Evolutionary conservation across 768 basidiomycete species (phyloP).

Genomic region (Kondoa subrosea): DNA sequence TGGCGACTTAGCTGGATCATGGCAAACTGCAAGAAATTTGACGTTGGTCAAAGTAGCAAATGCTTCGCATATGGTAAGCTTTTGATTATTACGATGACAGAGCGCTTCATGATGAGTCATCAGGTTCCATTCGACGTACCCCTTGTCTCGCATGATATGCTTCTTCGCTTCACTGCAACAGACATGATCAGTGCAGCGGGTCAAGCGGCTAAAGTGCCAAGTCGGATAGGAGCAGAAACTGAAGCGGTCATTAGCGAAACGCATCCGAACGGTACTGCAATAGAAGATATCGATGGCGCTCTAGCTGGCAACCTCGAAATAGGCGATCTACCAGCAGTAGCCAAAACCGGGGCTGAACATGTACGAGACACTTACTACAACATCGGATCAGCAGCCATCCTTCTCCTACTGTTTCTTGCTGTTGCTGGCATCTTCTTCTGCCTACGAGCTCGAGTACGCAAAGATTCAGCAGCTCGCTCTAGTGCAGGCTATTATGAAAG

Average conservation of each 20-base stretch:
- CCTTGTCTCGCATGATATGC: slow-evolving; percentile 86
- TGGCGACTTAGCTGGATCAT: slow-evolving; percentile 63
- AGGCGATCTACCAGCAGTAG: background rate
- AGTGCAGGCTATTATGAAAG: slow-evolving; percentile 1
- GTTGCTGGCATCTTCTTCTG: slow-evolving; percentile 58
- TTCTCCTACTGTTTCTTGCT: slow-evolving; percentile 54
- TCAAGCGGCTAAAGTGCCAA: slow-evolving; percentile 63
- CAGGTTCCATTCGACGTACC: slow-evolving; percentile 51
- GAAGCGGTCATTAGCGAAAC: slow-evolving; percentile 35
- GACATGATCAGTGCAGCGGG: slow-evolving; percentile 68
- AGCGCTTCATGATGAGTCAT: background rate
- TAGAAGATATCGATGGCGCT: slow-evolving; percentile 10
- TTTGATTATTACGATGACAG: slow-evolving; percentile 16
- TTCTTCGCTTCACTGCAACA: slow-evolving; percentile 86
- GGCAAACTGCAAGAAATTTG: slow-evolving; percentile 74
- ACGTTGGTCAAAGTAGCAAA: slow-evolving; percentile 88
- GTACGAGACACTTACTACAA: slow-evolving; percentile 66
- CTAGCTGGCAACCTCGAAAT: slow-evolving; percentile 2
- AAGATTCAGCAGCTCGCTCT: background rate
- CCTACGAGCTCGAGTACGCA: slow-evolving; percentile 4
- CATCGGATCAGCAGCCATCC: slow-evolving; percentile 69
- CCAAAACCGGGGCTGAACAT: background rate
- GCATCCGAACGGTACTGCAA: slow-evolving; percentile 24
- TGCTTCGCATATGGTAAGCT: slow-evolving; percentile 90
- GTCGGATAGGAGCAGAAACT: slow-evolving; percentile 51